phyloP scores from a whole-genome alignment of 768 basidiomycete species.

The Psilocybe cyanescens region DNA sequence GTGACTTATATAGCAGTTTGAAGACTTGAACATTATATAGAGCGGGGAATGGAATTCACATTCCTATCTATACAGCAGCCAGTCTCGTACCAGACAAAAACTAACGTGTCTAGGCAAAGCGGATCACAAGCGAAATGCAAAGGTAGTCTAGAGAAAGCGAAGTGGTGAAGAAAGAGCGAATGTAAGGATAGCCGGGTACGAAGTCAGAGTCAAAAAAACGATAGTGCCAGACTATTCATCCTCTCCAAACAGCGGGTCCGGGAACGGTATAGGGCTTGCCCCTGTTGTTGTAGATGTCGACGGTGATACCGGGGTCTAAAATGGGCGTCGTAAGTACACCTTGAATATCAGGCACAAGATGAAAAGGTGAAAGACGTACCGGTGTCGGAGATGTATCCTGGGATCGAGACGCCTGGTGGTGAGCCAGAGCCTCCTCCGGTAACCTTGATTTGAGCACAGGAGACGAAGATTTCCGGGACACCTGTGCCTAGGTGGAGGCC shows the following conservation, averaged over 20 bases:
- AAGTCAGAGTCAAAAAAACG: neutral
- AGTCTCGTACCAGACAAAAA: slow-evolving; percentile 3
- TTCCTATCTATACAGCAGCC: neutral
- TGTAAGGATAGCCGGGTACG: neutral
- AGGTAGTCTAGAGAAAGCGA: neutral
- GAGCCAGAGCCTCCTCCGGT: slow-evolving; percentile 43
- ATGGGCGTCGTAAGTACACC: no score
- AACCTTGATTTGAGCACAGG: slow-evolving; percentile 49
- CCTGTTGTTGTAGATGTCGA: slow-evolving; percentile 39
- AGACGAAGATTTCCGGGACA: slow-evolving; percentile 47
- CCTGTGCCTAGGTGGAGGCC: slow-evolving; percentile 44
- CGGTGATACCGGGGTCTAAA: slow-evolving; percentile 37
- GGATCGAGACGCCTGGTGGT: slow-evolving; percentile 47
- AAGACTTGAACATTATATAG: neutral
- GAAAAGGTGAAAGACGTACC: slow-evolving; percentile 23
- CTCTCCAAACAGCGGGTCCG: slow-evolving; percentile 26
- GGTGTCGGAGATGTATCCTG: slow-evolving; percentile 43
- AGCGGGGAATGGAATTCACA: neutral
- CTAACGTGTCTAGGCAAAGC: neutral
- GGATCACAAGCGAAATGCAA: neutral
- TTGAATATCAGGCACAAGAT: neutral
- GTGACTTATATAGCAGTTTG: no score
- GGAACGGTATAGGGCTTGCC: slow-evolving; percentile 32
- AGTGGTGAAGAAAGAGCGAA: neutral
- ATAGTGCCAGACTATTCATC: slow-evolving; percentile 13